phyloP scores from a whole-genome alignment of 805 yeast genomes.

The Starmera quercuum region DNA sequence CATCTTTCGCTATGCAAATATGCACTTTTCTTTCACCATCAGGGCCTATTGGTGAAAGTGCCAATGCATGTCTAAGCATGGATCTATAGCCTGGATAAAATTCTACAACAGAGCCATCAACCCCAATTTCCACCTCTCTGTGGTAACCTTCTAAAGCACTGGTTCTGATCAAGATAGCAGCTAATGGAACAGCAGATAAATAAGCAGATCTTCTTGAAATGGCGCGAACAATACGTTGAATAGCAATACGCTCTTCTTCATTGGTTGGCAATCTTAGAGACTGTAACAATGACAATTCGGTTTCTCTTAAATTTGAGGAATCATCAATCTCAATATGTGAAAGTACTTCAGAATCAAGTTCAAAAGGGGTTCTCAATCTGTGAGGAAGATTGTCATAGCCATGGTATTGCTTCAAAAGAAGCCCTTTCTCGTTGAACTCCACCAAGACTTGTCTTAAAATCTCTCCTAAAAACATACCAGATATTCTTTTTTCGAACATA shows the following conservation, averaged over 20 bases:
- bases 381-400: slow-evolving; percentile 38
- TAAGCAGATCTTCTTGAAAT: slow-evolving; percentile 86
- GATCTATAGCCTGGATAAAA: slow-evolving; percentile 86
- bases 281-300: slow-evolving; percentile 61
- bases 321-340: slow-evolving; percentile 84
- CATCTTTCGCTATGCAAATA: slow-evolving; percentile 84
- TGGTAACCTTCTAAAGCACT: slow-evolving; percentile 54
- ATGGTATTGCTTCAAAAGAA: slow-evolving; percentile 49
- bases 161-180: slow-evolving; percentile 67
- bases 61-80: slow-evolving; percentile 71
- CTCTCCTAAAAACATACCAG: slow-evolving; percentile 93
- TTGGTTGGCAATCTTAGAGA: slow-evolving; percentile 64
- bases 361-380: slow-evolving; percentile 69
- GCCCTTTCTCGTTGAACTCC: slow-evolving; percentile 54
- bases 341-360: slow-evolving; percentile 73
- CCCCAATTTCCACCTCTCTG: slow-evolving; percentile 84
- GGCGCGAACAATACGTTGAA: slow-evolving; percentile 69
- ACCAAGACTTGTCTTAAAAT: slow-evolving; percentile 65
- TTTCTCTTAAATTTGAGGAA: slow-evolving; percentile 60
- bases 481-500: slow-evolving; percentile 85
- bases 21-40: slow-evolving; percentile 70
- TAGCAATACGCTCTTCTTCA: slow-evolving; percentile 60
- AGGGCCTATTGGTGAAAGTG: slow-evolving; percentile 61
- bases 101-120: slow-evolving; percentile 92
- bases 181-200: slow-evolving; percentile 81